Evolutionary conservation across 768 basidiomycete genomes (phyloP).

Genomic region (Panaeolus cyanescens): DNA sequence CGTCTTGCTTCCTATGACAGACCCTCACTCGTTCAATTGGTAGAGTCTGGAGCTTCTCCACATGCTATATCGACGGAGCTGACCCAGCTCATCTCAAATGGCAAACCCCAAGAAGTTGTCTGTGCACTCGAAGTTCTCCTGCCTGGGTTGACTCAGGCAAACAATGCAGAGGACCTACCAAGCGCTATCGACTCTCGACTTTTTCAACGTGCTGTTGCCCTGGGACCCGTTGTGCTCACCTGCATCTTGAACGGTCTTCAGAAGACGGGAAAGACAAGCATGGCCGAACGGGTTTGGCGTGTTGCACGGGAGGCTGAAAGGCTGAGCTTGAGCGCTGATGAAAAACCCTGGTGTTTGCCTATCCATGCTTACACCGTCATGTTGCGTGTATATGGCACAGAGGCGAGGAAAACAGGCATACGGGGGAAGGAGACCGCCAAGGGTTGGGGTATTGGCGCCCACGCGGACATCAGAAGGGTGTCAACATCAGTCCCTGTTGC

Average conservation of each 20-base stretch:
- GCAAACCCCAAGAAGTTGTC: constrained; percentile 44
- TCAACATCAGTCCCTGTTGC: background rate
- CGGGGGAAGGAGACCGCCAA: background rate
- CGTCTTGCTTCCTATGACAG: background rate
- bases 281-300: constrained; percentile 66
- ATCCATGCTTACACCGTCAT: constrained; percentile 73
- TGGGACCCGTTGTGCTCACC: constrained; percentile 65
- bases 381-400: constrained; percentile 58
- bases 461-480: background rate
- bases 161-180: constrained; percentile 7
- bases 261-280: constrained; percentile 53
- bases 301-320: constrained; percentile 61
- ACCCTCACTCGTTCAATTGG: constrained; percentile 3
- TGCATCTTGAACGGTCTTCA: constrained; percentile 59
- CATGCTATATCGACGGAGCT: constrained; percentile 57
- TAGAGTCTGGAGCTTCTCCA: constrained; percentile 33
- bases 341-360: constrained; percentile 64
- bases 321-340: constrained; percentile 43
- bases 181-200: constrained; percentile 8
- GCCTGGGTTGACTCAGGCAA: constrained; percentile 46
- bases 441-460: constrained; percentile 8
- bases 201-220: constrained; percentile 42
- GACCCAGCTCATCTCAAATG: constrained; percentile 49
- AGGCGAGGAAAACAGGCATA: constrained; percentile 31
- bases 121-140: constrained; percentile 54